Evolutionary conservation across 2,329 filamentous ascomycete genomes (phyloP).

Genomic region (Colletotrichum siamense): DNA sequence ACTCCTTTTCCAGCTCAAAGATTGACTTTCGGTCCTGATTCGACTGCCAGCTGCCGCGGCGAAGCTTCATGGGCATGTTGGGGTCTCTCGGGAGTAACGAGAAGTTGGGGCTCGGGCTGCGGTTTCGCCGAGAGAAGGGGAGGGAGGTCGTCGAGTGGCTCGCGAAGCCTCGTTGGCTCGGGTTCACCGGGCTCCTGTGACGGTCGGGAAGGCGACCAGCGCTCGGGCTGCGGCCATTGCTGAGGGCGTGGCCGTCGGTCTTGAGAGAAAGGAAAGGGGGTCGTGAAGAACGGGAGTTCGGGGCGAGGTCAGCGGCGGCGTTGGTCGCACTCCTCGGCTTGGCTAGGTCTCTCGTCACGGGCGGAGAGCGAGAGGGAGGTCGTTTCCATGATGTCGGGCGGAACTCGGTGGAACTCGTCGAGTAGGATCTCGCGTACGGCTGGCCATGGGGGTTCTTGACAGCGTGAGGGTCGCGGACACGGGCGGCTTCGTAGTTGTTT

Average conservation of each 20-base stretch:
- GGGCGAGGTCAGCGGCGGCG: not conserved
- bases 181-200: conserved; percentile 9
- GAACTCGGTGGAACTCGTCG: conserved; percentile 22
- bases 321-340: conserved; percentile 18
- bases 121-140: conserved; percentile 42
- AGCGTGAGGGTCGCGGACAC: conserved; percentile 34
- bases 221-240: conserved; percentile 57
- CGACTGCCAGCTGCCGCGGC: conserved; percentile 76
- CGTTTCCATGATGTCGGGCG: conserved; percentile 10
- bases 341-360: conserved; percentile 34
- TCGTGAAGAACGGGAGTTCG: conserved; percentile 32
- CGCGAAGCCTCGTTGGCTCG: conserved; percentile 32
- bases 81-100: conserved; percentile 51
- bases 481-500: conserved; percentile 30
- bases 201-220: conserved; percentile 40
- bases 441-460: conserved; percentile 22
- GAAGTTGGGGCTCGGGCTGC: conserved; percentile 58
- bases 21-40: conserved; percentile 69
- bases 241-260: conserved; percentile 42
- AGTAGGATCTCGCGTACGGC: conserved; percentile 21
- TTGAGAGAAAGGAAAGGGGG: conserved; percentile 52
- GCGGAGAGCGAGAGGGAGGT: conserved; percentile 23
- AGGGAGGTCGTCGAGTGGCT: conserved; percentile 46
- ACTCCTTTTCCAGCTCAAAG: conserved; percentile 77
- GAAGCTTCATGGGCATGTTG: conserved; percentile 41